phyloP scores from a whole-genome alignment of 2,329 filamentous ascomycete species.

The Epichloe hybrida region DNA sequence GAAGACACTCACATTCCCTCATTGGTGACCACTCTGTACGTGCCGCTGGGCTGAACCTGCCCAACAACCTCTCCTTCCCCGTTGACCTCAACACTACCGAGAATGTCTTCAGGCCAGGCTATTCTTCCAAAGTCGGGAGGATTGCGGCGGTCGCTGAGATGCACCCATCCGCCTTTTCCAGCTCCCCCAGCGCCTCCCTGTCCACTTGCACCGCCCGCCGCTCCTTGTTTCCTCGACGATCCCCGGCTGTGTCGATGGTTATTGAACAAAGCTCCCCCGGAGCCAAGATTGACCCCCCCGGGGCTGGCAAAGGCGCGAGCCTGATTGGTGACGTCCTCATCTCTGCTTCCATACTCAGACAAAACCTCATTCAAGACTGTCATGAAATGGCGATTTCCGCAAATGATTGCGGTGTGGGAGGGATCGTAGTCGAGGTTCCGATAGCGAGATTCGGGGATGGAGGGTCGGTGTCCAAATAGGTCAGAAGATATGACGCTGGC shows the following conservation, averaged over 20 bases:
- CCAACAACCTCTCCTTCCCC: conserved; percentile 42
- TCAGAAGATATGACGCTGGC: conserved; percentile 38
- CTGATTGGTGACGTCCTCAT: conserved; percentile 41
- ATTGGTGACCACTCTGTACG: conserved; percentile 50
- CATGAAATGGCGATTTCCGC: conserved; percentile 46
- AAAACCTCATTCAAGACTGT: conserved; percentile 45
- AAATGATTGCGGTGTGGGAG: conserved; percentile 48
- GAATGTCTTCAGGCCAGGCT: conserved; percentile 56
- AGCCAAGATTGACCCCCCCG: conserved; percentile 39
- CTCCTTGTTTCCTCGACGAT: conserved; percentile 20
- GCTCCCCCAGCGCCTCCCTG: conserved; percentile 51
- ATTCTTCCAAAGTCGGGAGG: conserved; percentile 55
- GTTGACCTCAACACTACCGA: conserved; percentile 54
- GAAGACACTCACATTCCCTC: conserved; percentile 48
- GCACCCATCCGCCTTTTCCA: conserved; percentile 48
- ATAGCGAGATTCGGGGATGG: conserved; percentile 42
- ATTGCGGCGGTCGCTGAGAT: conserved; percentile 50
- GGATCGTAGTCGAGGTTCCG: conserved; percentile 43
- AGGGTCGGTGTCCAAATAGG: conserved; percentile 43
- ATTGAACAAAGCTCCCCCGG: conserved; percentile 38
- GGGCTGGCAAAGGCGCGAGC: conserved; percentile 47
- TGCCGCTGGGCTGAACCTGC: conserved; percentile 45
- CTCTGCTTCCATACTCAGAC: conserved; percentile 38
- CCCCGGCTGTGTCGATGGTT: conserved; percentile 24
- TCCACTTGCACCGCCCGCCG: conserved; percentile 40